A percentile compares a stretch with the other conserved stretches of the same genome.
Conservation (phyloP, 768 basidiomycete genomes). For the Boletus coccyginus region DNA sequence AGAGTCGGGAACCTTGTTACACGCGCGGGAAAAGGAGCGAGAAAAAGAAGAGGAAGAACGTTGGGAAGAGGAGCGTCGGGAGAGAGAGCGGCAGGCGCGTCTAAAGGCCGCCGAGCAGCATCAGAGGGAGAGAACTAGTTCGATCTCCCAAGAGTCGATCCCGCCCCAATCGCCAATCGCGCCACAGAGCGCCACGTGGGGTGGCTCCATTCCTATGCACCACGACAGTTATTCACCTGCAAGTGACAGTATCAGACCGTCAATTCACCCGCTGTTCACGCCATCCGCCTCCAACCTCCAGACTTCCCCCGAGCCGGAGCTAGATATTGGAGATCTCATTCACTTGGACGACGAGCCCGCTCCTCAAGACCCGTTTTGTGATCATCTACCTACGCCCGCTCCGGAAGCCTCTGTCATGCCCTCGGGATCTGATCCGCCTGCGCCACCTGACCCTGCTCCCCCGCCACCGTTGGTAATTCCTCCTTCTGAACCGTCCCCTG, state of each 20-base stretch:
- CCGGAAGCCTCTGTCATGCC: slow-evolving; percentile 12
- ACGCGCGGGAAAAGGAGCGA: slow-evolving; percentile 52
- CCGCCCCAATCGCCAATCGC: slow-evolving; percentile 71
- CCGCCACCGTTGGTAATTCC: slow-evolving; percentile 45
- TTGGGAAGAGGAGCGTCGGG: slow-evolving; percentile 54
- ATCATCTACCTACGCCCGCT: slow-evolving; percentile 17
- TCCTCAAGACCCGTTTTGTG: slow-evolving; percentile 32
- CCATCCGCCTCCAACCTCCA: slow-evolving; percentile 40
- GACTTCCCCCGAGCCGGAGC: slow-evolving; percentile 51
- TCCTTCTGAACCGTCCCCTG: slow-evolving; percentile 31
- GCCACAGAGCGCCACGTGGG: slow-evolving; percentile 52
- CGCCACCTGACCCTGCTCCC: slow-evolving; percentile 17
- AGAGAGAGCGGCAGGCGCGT: slow-evolving; percentile 66
- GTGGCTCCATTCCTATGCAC: slow-evolving; percentile 53
- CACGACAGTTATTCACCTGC: slow-evolving; percentile 26
- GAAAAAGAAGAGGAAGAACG: slow-evolving; percentile 67
- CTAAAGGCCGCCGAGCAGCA: slow-evolving; percentile 46
- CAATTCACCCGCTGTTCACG: slow-evolving; percentile 35
- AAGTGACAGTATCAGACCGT: slow-evolving; percentile 24
- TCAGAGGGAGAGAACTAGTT: slow-evolving; percentile 46
- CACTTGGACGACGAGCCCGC: slow-evolving; percentile 67
- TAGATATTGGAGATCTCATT: slow-evolving; percentile 73
- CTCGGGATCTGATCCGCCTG: slow-evolving; percentile 7
- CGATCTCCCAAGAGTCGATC: slow-evolving; percentile 49
- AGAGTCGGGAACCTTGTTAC: slow-evolving; percentile 37